Evolutionary conservation across 192 early-diverging fungal genomes (phyloP), one percentile per base, ranked within the genome.

Genomic region (Phycomyces blakesleeanus): DNA sequence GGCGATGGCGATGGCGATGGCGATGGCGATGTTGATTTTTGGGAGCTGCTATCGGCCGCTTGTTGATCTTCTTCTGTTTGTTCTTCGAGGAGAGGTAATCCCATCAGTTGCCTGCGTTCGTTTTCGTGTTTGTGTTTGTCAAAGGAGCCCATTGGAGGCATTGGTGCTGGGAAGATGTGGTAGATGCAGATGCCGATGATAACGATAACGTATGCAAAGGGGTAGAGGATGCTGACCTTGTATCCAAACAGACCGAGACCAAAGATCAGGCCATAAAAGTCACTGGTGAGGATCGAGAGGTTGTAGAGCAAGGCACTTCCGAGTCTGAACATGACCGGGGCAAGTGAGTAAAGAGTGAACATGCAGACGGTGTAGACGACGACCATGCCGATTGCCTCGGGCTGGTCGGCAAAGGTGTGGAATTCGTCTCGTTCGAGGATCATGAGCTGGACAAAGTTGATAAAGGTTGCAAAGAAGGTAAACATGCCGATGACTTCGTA

Each of bases 231-330:
- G 49, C 68, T 77, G 58, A 89, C 85, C 52, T 41, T 73, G 60
- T 85, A 74, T 29, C 81, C 67, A 74, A 89, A 89, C 61, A 92
- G 75, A 69, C 81, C 83, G 47, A 87, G 69, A 34, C 84, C 85
- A 81, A 92, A 91, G 49, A 89, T 76, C 27, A 90, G 75, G 1
- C 87, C 85, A 65, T 90, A 92, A 60, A 92, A 90, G 71, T 92
- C 89, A 62, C 84, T 87, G 7, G 90, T 89, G 62, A 92, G 72
- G 12, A 92, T 73, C 25, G 85, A 87, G 58, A 92, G 61, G 63
- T 92, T 92, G 74, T 89, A 92, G 57, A 91, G 83, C 22, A 86
- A 80, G 0, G 90, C 89, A 37, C 85, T 88, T 57, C 85, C 79
- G 54, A 84, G 44, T 9, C 88, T 78, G 77, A 92, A 89, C 52